phyloP scores from a whole-genome alignment of 352 stramenopile species.

The Salisapilia sapeloensis region DNA sequence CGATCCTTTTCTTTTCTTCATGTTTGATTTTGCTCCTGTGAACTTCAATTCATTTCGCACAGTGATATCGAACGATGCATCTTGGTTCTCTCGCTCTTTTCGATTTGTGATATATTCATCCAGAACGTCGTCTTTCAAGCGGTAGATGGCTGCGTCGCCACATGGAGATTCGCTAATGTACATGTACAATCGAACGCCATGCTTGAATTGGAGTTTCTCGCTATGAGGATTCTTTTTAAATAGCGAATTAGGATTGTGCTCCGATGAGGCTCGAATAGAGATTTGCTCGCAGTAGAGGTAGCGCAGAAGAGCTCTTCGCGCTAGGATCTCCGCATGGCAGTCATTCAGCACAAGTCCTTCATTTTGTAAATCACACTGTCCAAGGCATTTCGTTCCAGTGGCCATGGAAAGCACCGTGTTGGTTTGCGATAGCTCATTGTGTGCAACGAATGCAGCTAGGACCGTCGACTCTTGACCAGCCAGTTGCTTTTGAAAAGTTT shows the following conservation, averaged over 20 bases:
- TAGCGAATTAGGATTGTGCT: conserved; percentile 15
- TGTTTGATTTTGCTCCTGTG: conserved; percentile 32
- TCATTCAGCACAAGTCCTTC: conserved; percentile 82
- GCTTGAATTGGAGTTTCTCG: conserved; percentile 24
- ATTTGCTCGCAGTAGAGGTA: conserved; percentile 76
- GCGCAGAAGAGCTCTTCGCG: conserved; percentile 63
- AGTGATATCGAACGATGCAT: conserved; percentile 2
- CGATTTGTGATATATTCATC: conserved; percentile 33
- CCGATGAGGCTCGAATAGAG: conserved; percentile 4
- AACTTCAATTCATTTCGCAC: conserved; percentile 29
- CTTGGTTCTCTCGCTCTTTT: conserved; percentile 4
- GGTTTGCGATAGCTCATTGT: too few relatives aligned
- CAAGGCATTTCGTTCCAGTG: conserved; percentile 74
- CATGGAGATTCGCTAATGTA: conserved; percentile 88
- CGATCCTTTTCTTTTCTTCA: conserved; percentile 10
- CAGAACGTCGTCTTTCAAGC: conserved; percentile 52
- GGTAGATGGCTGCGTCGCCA: conserved; percentile 88
- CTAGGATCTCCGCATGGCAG: conserved; percentile 86
- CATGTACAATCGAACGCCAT: conserved; percentile 65
- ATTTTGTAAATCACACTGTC: conserved; percentile 30
- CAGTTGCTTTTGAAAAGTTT: too few relatives aligned
- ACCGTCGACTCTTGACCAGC: too few relatives aligned
- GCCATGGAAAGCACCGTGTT: conserved; percentile 33
- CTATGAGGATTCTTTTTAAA: conserved; percentile 18
- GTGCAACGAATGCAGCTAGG: too few relatives aligned